Percentiles rank a stretch among this genome's conserved stretches.
phyloP scores from a whole-genome alignment of 1,284 basidiomycete species.

The Ustilago tritici region DNA sequence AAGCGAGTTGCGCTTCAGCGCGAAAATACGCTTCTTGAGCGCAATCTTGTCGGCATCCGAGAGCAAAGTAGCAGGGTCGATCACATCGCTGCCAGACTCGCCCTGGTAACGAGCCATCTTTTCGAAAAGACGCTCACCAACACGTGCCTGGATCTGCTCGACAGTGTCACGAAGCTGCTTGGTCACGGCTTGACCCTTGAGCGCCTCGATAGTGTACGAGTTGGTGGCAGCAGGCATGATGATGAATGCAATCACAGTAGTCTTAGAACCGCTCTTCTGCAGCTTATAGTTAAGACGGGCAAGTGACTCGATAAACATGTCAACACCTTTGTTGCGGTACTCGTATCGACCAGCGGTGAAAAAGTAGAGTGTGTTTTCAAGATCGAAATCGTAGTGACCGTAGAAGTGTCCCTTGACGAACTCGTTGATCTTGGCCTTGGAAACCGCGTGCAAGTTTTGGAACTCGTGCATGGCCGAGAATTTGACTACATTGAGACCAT shows the following conservation, averaged over 20 bases:
- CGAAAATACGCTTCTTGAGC: slow-evolving; percentile 94
- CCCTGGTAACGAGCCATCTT: slow-evolving; percentile 91
- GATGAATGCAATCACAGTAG: slow-evolving; percentile 95
- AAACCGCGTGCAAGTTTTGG: slow-evolving; percentile 91
- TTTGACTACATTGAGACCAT: slow-evolving; percentile 97
- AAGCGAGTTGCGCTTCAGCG: slow-evolving; percentile 90
- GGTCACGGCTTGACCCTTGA: slow-evolving; percentile 97
- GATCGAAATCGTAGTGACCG: slow-evolving; percentile 93
- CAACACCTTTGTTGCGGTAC: slow-evolving; percentile 98
- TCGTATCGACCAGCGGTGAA: slow-evolving; percentile 99
- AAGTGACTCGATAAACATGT: slow-evolving; percentile 98
- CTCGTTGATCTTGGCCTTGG: slow-evolving; percentile 97
- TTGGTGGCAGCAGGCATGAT: slow-evolving; percentile 97
- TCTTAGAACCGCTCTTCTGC: slow-evolving; percentile 81
- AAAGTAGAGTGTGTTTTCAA: slow-evolving; percentile 96
- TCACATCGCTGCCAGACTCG: slow-evolving; percentile 55
- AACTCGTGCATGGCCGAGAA: slow-evolving; percentile 95
- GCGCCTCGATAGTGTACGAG: slow-evolving; percentile 95
- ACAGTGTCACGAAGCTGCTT: slow-evolving; percentile 96
- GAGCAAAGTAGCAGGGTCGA: slow-evolving; percentile 74
- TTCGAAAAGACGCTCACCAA: slow-evolving; percentile 91
- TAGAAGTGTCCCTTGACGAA: slow-evolving; percentile 98
- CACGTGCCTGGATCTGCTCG: slow-evolving; percentile 86
- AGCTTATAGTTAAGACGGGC: slow-evolving; percentile 83
- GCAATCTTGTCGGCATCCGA: slow-evolving; percentile 94